Evolutionary conservation across 2,329 filamentous ascomycete genomes (phyloP).

Genomic region (Alternaria arborescens): DNA sequence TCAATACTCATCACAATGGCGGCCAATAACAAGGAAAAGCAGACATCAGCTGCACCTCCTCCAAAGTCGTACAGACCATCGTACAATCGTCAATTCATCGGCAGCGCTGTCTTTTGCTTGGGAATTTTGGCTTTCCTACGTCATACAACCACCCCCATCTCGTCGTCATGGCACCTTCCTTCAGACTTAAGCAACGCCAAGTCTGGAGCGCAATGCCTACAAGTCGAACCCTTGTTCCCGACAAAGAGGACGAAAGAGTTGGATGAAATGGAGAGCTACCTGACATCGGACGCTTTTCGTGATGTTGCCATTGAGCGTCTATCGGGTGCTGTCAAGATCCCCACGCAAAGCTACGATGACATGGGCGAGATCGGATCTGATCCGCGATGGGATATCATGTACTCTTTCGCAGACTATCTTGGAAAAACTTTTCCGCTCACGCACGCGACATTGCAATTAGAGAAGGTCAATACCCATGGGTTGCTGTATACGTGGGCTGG

Average conservation of each 20-base stretch:
- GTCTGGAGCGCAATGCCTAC: conserved; percentile 33
- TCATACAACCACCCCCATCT: conserved; percentile 23
- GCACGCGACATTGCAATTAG: conserved; percentile 58
- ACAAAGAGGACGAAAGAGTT: conserved; percentile 34
- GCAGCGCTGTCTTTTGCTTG: conserved; percentile 10
- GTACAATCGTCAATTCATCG: conserved; percentile 9
- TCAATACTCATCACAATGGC: conserved; percentile 21
- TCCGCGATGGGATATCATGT: conserved; percentile 66
- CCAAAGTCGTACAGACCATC: background rate
- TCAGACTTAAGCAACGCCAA: background rate
- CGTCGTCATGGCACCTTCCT: conserved; percentile 24
- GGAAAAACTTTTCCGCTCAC: conserved; percentile 39
- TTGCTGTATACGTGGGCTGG: conserved; percentile 68
- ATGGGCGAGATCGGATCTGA: conserved; percentile 64
- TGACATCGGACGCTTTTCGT: conserved; percentile 39
- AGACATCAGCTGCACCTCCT: conserved; percentile 1
- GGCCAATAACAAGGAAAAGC: conserved; percentile 19
- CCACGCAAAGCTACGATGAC: conserved; percentile 65
- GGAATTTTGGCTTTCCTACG: conserved; percentile 7
- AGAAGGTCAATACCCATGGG: conserved; percentile 67
- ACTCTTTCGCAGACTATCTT: conserved; percentile 58
- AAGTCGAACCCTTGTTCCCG: conserved; percentile 42
- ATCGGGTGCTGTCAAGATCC: conserved; percentile 61
- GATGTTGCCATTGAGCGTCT: conserved; percentile 49
- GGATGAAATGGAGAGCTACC: conserved; percentile 38